Base-by-base conservation (phyloP, 257 asterid genomes). In the Pogostemon cablin region DNA sequence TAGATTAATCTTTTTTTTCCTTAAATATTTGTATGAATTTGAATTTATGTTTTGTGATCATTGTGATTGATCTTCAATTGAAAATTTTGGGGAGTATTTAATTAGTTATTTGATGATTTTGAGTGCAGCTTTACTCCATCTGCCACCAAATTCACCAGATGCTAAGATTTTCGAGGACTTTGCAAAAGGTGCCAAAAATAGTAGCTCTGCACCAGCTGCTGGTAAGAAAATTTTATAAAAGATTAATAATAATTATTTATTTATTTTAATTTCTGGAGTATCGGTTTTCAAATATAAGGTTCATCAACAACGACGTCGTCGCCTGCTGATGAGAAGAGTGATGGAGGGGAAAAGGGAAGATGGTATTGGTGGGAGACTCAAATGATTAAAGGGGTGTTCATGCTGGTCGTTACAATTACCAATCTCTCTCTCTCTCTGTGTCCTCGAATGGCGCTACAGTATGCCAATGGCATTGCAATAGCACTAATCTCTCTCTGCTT, bases 141-240 rank as follows among this genome's bases (percentile, higher is more conserved):
- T 92, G 75, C 67, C 96, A 48, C 92, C 96, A 54, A 88, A 86
- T 62, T 90, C 98, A 48, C 92, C 97, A 0, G 96, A 90, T 12
- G 96, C 96, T 7, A 88, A 90, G 83, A 83, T 90, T 34, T 92
- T 90, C 44, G 72, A 84, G 39, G 98, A 88, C 69, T 85, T 84
- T 69, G 87, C 80, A 7, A 80, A 81, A 48, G 62, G 42, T 39
- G 82, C 72, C 32, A 81, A 72, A 7, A 81, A 73, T 60, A 84
- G 64, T 72, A 77, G 32, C 78, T 34, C 77, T 2, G 9, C 71
- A 20, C 17, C 82, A 32, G 35, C 74, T 12, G 4, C 74, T 0
- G 80, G 82, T 81, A 71, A 47, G 42, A 72, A 72, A 41, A 12
- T 61, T 44, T 35, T 11, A 7, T 7, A 25, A 56, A 2, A 32